Conservation (phyloP, 2,329 filamentous ascomycete genomes). For the Clonostachys solani region DNA sequence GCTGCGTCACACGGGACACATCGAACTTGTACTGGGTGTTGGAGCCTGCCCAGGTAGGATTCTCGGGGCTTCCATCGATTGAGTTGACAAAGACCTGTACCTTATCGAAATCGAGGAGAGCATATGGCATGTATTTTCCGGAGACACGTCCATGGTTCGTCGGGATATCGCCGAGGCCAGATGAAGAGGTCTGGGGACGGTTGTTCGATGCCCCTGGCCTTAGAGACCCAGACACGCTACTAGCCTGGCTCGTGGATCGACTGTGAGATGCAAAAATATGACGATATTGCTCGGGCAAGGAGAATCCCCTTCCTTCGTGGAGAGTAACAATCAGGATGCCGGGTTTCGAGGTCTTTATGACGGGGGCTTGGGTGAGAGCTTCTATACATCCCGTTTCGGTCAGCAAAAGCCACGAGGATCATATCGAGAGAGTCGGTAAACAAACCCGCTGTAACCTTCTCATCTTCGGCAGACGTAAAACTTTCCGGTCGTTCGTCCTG, state of each 20-base stretch:
- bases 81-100: conserved; percentile 98
- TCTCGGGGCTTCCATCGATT: conserved; percentile 89
- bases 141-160: conserved; percentile 95
- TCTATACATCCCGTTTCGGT: conserved; percentile 69
- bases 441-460: conserved; percentile 60
- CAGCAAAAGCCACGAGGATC: no score
- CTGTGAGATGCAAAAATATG: conserved; percentile 70
- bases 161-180: conserved; percentile 77
- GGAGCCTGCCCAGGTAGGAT: conserved; percentile 91
- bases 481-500: conserved; percentile 52
- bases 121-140: conserved; percentile 95
- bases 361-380: conserved; percentile 68
- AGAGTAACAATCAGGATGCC: conserved; percentile 96
- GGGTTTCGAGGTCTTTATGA: conserved; percentile 71
- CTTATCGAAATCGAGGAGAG: conserved; percentile 98
- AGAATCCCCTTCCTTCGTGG: conserved; percentile 87
- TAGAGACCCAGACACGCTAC: conserved; percentile 48
- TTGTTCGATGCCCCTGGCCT: conserved; percentile 55
- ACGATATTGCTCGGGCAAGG: conserved; percentile 83
- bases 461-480: conserved; percentile 41
- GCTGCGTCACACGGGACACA: conserved; percentile 88
- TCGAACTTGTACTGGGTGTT: conserved; percentile 99
- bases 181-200: conserved; percentile 81
- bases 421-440: conserved; percentile 60
- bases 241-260: conserved; percentile 70